Evolutionary conservation across 2,329 filamentous ascomycete species (phyloP).

Genomic region (Thielaviopsis musarum): DNA sequence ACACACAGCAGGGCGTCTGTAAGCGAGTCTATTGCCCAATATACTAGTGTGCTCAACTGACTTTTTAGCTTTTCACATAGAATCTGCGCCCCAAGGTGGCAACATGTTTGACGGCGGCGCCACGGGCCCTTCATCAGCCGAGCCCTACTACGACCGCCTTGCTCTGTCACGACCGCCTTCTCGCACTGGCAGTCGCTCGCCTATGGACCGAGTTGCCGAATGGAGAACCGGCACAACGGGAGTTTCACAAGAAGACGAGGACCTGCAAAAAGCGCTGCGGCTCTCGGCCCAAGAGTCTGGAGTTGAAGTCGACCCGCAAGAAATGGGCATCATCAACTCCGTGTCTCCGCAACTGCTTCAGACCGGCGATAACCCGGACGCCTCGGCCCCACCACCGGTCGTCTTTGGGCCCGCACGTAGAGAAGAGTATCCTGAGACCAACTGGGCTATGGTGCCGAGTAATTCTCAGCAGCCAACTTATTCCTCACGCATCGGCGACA

Average conservation of each 20-base stretch:
- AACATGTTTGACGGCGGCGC: slow-evolving; percentile 26
- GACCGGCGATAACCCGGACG: not conserved
- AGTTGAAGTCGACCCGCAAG: slow-evolving; percentile 22
- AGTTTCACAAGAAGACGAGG: slow-evolving; percentile 27
- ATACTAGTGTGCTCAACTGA: slow-evolving; percentile 13
- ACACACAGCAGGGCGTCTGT: slow-evolving; percentile 8
- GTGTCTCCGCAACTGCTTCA: not conserved
- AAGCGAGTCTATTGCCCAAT: not conserved
- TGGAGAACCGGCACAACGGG: slow-evolving; percentile 25
- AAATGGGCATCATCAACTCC: slow-evolving; percentile 28
- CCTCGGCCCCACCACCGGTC: not conserved
- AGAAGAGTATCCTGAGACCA: slow-evolving; percentile 33
- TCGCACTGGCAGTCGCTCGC: slow-evolving; percentile 38
- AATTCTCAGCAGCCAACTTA: slow-evolving; percentile 25
- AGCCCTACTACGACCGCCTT: slow-evolving; percentile 21
- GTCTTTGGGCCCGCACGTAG: slow-evolving; percentile 43
- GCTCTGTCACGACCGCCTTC: slow-evolving; percentile 47
- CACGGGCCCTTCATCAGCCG: slow-evolving; percentile 21
- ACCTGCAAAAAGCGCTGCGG: slow-evolving; percentile 18
- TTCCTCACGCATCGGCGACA: slow-evolving; percentile 17
- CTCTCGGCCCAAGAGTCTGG: slow-evolving; percentile 10
- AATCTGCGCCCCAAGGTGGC: slow-evolving; percentile 24
- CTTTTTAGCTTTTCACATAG: slow-evolving; percentile 36
- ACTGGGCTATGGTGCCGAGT: slow-evolving; percentile 42
- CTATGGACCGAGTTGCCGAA: slow-evolving; percentile 34